These are phyloP conservation scores for Boletus vermiculosoides DNA, from an alignment of 768 basidiomycete species.

Conservation along the genomic window DNA sequence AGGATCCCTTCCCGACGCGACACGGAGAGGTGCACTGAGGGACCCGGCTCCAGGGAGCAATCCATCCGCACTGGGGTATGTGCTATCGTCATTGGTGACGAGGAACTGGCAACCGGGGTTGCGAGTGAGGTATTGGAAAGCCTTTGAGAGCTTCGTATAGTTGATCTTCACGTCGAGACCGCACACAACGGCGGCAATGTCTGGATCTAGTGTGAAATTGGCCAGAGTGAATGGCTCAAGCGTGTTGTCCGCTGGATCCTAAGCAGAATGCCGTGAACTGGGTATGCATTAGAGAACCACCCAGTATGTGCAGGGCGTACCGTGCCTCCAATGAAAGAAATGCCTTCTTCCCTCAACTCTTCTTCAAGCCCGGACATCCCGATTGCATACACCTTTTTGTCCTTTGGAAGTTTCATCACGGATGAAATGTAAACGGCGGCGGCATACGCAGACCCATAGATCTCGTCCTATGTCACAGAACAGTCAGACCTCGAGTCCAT, in stretches of 20 bases:
- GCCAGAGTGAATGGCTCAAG: slow-evolving; percentile 66
- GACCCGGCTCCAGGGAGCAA: slow-evolving; percentile 85
- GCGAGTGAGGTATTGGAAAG: slow-evolving; percentile 83
- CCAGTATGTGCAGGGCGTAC: slow-evolving; percentile 43
- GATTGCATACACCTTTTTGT: slow-evolving; percentile 95
- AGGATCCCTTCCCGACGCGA: slow-evolving; percentile 67
- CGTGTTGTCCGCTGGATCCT: slow-evolving; percentile 86
- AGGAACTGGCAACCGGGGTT: slow-evolving; percentile 82
- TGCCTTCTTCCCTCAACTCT: slow-evolving; percentile 86
- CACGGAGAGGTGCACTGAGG: slow-evolving; percentile 78
- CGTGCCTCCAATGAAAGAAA: slow-evolving; percentile 78
- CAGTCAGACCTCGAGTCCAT: neutral
- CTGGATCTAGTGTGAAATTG: slow-evolving; percentile 70
- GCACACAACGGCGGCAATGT: slow-evolving; percentile 91
- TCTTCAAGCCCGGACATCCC: slow-evolving; percentile 92
- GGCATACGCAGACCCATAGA: slow-evolving; percentile 93
- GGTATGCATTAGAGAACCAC: neutral
- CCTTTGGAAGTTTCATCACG: slow-evolving; percentile 82
- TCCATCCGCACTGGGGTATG: slow-evolving; percentile 73
- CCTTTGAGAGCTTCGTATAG: slow-evolving; percentile 93
- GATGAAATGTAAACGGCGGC: slow-evolving; percentile 83
- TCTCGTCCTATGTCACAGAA: slow-evolving; percentile 71
- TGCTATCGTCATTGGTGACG: slow-evolving; percentile 90
- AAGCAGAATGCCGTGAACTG: slow-evolving; percentile 2
- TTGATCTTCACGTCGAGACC: slow-evolving; percentile 85